phyloP scores from a whole-genome alignment of 139 green algal species.

The Zygnema cylindricum region DNA sequence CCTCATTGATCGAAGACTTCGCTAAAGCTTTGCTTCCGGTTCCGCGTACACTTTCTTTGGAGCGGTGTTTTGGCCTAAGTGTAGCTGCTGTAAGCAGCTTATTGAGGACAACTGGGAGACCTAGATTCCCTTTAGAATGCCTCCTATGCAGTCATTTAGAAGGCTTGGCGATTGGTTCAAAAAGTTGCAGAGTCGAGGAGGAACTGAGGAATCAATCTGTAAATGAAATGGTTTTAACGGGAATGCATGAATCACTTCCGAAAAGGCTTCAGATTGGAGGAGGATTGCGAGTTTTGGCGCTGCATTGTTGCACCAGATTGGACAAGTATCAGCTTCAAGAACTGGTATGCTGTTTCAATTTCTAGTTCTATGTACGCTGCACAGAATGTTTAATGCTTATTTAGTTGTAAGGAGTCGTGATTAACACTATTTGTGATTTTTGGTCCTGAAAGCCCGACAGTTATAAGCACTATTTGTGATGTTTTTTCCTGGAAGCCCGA shows the following conservation, averaged over 20 bases:
- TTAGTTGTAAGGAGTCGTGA: not conserved
- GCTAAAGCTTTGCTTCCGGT: not conserved
- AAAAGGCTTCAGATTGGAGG: not conserved
- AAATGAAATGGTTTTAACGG: not conserved
- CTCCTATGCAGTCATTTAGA: constrained; percentile 28
- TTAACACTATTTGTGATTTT: too few species aligned
- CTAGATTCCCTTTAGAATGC: constrained; percentile 15
- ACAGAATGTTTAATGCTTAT: too few species aligned
- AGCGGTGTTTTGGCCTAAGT: constrained; percentile 77
- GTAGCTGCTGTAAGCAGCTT: constrained; percentile 55
- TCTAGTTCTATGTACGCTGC: too few species aligned
- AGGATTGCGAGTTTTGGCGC: not conserved
- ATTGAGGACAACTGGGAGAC: constrained; percentile 48
- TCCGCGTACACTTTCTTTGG: constrained; percentile 48
- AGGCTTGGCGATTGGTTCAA: not conserved
- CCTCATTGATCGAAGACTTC: not conserved
- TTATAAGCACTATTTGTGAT: too few species aligned
- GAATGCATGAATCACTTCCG: not conserved
- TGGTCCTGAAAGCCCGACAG: too few species aligned
- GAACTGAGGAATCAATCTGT: not conserved
- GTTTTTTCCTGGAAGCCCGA: too few species aligned
- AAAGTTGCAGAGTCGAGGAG: not conserved
- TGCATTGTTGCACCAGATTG: not conserved
- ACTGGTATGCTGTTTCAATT: too few species aligned
- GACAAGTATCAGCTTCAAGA: not conserved